Percentiles rank a stretch among this genome's conserved stretches.
phyloP scores from a whole-genome alignment of 768 basidiomycete species.

The Psilocybe cubensis region DNA sequence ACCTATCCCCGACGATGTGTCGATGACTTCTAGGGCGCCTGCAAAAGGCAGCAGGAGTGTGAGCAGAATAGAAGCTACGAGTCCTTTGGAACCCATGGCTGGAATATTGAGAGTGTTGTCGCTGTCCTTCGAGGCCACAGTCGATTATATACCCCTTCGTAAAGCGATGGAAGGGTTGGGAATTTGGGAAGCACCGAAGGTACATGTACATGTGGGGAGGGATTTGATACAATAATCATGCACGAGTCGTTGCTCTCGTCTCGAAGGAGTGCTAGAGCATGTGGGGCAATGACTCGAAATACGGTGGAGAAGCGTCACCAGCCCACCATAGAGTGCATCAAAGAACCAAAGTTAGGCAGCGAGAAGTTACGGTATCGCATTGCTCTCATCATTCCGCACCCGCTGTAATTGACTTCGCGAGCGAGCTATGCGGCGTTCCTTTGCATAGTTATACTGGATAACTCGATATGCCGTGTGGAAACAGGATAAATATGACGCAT shows the following conservation, averaged over 20 bases:
- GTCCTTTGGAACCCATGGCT: conserved; percentile 10
- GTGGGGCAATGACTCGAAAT: conserved; percentile 12
- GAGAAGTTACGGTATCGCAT: not conserved
- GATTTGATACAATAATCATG: not conserved
- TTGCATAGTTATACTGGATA: conserved; percentile 9
- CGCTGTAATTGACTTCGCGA: not conserved
- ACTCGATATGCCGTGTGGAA: conserved; percentile 1
- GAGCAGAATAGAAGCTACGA: conserved; percentile 7
- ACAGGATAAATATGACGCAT: not conserved
- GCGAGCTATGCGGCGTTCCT: conserved; percentile 1
- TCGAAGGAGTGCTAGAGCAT: conserved; percentile 12
- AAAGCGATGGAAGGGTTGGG: not conserved
- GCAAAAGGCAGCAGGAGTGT: conserved; percentile 9
- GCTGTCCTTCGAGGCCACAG: not conserved
- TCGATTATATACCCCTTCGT: conserved; percentile 7
- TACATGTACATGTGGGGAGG: conserved; percentile 1
- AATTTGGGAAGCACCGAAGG: conserved; percentile 5
- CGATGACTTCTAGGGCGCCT: conserved; percentile 8
- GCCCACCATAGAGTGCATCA: conserved; percentile 6
- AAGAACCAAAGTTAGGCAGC: conserved; percentile 9
- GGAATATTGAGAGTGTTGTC: not conserved
- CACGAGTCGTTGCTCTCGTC: not conserved
- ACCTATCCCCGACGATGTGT: conserved; percentile 12
- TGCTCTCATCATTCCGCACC: not conserved
- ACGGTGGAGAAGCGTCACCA: conserved; percentile 3